phyloP scores from a whole-genome alignment of 805 yeast species.

The Wickerhamomyces bovis region DNA sequence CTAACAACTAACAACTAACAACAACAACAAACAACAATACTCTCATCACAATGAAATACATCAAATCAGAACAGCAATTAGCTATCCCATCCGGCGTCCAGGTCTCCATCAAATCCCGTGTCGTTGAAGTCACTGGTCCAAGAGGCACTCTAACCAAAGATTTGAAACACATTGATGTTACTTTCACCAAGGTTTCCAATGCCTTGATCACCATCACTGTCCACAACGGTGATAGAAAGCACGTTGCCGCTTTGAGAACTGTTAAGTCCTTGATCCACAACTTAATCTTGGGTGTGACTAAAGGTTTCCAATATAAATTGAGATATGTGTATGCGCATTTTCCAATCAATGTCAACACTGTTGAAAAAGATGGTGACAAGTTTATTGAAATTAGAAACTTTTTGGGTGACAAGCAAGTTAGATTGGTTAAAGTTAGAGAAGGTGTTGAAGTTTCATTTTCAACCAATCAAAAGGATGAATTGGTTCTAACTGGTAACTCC shows the following conservation, averaged over 20 bases:
- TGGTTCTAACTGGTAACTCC: slow-evolving; percentile 89
- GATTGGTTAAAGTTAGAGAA: slow-evolving; percentile 77
- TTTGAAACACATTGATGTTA: slow-evolving; percentile 91
- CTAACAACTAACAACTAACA: too few species aligned
- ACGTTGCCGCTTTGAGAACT: slow-evolving; percentile 98
- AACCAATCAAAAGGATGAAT: slow-evolving; percentile 87
- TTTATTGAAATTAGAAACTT: slow-evolving; percentile 97
- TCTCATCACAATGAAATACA: slow-evolving; percentile 57
- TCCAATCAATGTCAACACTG: slow-evolving; percentile 97
- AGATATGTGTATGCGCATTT: slow-evolving; percentile 99
- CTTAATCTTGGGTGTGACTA: slow-evolving; percentile 97
- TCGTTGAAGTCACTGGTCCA: slow-evolving; percentile 90
- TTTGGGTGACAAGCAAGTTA: slow-evolving; percentile 98
- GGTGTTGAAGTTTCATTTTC: slow-evolving; percentile 88
- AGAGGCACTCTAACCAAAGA: slow-evolving; percentile 90
- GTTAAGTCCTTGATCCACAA: slow-evolving; percentile 92
- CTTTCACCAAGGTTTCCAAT: slow-evolving; percentile 74
- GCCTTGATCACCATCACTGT: slow-evolving; percentile 80
- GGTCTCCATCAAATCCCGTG: slow-evolving; percentile 87
- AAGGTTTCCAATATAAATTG: slow-evolving; percentile 99
- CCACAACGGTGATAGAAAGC: slow-evolving; percentile 99
- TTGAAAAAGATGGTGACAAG: slow-evolving; percentile 67
- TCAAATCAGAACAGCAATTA: slow-evolving; percentile 78
- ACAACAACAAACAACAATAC: neutral
- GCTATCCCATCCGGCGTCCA: slow-evolving; percentile 90